Base-by-base conservation (phyloP, 306 rosid genomes). In the Astragalus membranaceus region DNA sequence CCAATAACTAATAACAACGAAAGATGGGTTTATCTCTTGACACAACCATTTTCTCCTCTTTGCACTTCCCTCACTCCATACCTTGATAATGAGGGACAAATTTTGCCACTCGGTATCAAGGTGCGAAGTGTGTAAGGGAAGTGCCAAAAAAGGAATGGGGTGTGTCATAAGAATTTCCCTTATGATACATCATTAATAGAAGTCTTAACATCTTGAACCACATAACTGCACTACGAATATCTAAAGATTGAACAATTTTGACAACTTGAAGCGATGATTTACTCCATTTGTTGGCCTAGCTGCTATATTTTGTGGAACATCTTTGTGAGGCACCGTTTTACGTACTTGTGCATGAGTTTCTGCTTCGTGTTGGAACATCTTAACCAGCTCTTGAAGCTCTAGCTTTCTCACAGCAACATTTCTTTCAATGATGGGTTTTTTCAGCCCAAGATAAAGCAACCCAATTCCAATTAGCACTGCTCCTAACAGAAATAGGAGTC, bases 361-460 rank as follows among this genome's bases (percentile, higher is more conserved):
- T 36, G 99, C 99, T 59, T 94, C 99, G 6, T 88, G 97, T 83
- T 94, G 89, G 67, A 94, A 94, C 95, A 87, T 80, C 72, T 82
- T 82, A 11, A 94, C 97, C 30, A 88, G 71, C 69, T 88, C 87
- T 11, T 91, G 85, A 64, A 94, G 92, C 83, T 94, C 95, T 51
- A 83, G 61, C 67, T 81, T 94, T 79, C 96, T 85, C 43, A 78
- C 83, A 58, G 79, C 80, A 12, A 94, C 99, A 73, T 83, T 66
- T 32, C 82, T 88, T 65, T 63, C 92, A 12, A 70, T 14, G 57
- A 80, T 39, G 10, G 97, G 99, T 72, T 49, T 67, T 72, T 87
- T 88, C 78, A 90, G 67, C n/a, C 98, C 98, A 8, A 94, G 96
- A 78, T 75, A 84, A 64, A 94, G 67, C 58, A 87, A 50, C 15